Percentiles rank a stretch among this genome's conserved stretches.
phyloP scores from a whole-genome alignment of 2,329 filamentous ascomycete genomes.

The Neonectria hederae region DNA sequence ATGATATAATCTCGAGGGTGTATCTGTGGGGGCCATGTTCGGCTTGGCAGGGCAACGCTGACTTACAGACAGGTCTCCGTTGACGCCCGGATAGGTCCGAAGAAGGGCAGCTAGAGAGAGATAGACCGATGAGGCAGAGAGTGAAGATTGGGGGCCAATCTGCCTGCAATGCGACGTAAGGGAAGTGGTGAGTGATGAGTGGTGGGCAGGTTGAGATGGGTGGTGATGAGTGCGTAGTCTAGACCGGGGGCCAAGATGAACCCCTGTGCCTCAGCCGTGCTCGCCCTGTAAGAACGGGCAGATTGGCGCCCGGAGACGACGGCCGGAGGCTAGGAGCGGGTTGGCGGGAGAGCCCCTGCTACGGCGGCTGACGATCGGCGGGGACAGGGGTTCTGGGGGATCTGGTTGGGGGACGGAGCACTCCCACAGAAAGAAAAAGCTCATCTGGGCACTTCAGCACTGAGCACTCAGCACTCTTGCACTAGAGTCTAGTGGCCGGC shows the following conservation, averaged over 20 bases:
- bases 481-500: background rate
- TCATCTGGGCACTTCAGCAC: background rate
- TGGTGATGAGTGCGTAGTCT: background rate
- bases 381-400: background rate
- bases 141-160: background rate
- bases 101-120: background rate
- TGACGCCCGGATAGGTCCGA: constrained; percentile 1
- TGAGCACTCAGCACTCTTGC: background rate
- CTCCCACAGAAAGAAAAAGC: background rate
- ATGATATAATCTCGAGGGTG: background rate
- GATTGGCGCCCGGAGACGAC: constrained; percentile 3
- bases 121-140: background rate
- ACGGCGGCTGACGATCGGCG: constrained; percentile 16
- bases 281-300: constrained; percentile 4
- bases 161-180: background rate
- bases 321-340: background rate
- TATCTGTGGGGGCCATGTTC: background rate
- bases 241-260: background rate
- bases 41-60: background rate
- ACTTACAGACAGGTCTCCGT: background rate
- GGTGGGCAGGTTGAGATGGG: background rate
- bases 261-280: background rate
- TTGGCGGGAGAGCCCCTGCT: constrained; percentile 4
- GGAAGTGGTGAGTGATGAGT: background rate
- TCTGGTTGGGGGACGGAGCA: background rate